Base-by-base conservation (phyloP, 176 grass and related monocot genomes). In the Oryza rufipogon region DNA sequence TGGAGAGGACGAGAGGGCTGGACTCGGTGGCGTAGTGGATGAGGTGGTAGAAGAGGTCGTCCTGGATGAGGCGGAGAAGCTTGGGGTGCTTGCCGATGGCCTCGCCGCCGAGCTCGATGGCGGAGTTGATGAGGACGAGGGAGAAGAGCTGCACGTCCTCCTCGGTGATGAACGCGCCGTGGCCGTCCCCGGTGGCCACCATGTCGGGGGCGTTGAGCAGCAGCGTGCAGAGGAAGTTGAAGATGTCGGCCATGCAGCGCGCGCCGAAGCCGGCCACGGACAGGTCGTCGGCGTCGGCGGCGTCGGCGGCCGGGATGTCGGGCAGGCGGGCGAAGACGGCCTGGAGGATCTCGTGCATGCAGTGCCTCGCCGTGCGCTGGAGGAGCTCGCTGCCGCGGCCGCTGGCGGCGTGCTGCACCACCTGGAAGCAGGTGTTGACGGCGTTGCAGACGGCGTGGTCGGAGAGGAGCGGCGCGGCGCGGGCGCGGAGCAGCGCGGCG, bases 391-490 rank as follows among this genome's bases (percentile, higher is more conserved):
- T 80, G 13, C 93, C 85, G 15, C 85, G 74, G 45, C 71, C 81
- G 46, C 83, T 58, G 51, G 84, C 89, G 5, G 93, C 89, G 73
- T 98, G 91, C 87, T 98, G 89, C 69, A 96, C 91, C 64, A 98
- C 91, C 80, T 92, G 93, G 80, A 98, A 98, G 89, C 93, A 93
- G 19, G 96, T 91, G 81, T 94, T 95, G 71, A 98, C 86, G n/a
- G 89, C 83, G 19, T 80, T 92, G 86, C 93, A 98, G 11, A 98
- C 85, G 22, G 93, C 88, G 34, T 82, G 85, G 84, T 98, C 93
- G 0, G 87, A 81, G 0, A 98, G 96, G 46, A 98, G 91, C 46
- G 88, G 86, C 20, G 91, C 82, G 1, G 89, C 87, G 66, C 91
- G 91, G 41, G 89, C 36, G 1, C 84, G 89, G 48, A 95, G 63